Conservation (phyloP, 306 rosid species). For the Castanospermum australe region DNA sequence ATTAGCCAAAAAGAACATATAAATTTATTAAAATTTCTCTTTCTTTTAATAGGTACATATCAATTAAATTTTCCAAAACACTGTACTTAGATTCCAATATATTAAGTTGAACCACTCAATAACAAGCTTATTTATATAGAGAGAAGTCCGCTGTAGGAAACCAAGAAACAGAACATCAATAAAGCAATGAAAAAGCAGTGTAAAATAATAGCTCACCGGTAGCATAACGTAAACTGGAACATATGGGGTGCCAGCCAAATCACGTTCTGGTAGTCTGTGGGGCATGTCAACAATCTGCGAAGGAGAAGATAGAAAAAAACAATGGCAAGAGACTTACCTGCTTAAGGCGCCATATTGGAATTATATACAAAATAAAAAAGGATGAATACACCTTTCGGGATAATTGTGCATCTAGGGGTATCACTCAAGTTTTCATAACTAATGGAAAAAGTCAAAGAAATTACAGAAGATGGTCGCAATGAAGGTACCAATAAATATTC, state of each 20-base stretch:
- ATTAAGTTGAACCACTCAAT: slow-evolving; percentile 7
- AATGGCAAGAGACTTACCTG: slow-evolving; percentile 8
- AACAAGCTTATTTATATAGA: slow-evolving; percentile 17
- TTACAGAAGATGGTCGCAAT: not conserved
- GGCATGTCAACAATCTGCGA: slow-evolving; percentile 62
- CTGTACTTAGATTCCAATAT: not conserved
- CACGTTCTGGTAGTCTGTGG: slow-evolving; percentile 63
- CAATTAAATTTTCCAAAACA: not conserved
- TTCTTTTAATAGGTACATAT: not conserved
- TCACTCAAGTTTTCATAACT: slow-evolving; percentile 8
- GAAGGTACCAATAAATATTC: slow-evolving; percentile 5
- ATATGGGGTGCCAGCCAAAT: slow-evolving; percentile 72
- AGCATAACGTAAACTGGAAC: slow-evolving; percentile 94
- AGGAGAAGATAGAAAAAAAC: slow-evolving; percentile 10
- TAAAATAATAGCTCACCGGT: slow-evolving; percentile 58
- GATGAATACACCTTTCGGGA: not conserved
- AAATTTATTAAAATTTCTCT: not conserved
- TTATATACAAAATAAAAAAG: slow-evolving; percentile 13
- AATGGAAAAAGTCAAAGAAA: not conserved
- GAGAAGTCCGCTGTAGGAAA: not conserved
- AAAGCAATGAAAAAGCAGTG: slow-evolving; percentile 17
- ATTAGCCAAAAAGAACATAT: not conserved
- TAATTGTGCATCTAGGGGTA: slow-evolving; percentile 2
- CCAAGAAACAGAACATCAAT: not conserved
- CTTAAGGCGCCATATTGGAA: slow-evolving; percentile 20